A percentile compares a stretch with the other conserved stretches of the same genome.
phyloP scores from a whole-genome alignment of 73 alveolate species.

The Tetrahymena borealis region DNA sequence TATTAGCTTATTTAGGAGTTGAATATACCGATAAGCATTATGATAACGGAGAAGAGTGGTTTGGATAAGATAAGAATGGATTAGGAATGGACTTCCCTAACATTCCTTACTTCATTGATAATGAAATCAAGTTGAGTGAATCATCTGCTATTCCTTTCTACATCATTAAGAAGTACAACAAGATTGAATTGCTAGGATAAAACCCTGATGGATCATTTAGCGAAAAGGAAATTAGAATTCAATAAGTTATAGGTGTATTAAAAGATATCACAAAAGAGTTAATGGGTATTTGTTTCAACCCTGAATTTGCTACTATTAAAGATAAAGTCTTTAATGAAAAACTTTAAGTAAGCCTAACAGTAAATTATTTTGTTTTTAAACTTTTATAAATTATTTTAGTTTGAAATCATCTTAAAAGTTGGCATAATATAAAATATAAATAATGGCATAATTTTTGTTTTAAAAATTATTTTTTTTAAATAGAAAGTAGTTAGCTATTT shows the following conservation, averaged over 20 bases:
- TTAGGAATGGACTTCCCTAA: background rate
- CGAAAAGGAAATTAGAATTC: background rate
- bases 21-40: background rate
- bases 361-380: background rate
- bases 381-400: no score
- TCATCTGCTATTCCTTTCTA: background rate
- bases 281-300: background rate
- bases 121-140: background rate
- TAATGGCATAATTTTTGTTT: no score
- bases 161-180: background rate
- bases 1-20: constrained; percentile 6
- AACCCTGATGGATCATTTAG: background rate
- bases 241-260: background rate
- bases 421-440: no score
- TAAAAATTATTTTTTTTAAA: background rate
- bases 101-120: background rate
- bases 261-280: background rate
- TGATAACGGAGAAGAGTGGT: background rate
- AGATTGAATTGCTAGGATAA: background rate
- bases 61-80: background rate
- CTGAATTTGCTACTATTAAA: background rate
- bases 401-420: no score
- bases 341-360: background rate
- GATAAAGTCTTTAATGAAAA: background rate
- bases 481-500: background rate